Conservation (phyloP, 768 basidiomycete genomes). For the Daedaleopsis sinensis region DNA sequence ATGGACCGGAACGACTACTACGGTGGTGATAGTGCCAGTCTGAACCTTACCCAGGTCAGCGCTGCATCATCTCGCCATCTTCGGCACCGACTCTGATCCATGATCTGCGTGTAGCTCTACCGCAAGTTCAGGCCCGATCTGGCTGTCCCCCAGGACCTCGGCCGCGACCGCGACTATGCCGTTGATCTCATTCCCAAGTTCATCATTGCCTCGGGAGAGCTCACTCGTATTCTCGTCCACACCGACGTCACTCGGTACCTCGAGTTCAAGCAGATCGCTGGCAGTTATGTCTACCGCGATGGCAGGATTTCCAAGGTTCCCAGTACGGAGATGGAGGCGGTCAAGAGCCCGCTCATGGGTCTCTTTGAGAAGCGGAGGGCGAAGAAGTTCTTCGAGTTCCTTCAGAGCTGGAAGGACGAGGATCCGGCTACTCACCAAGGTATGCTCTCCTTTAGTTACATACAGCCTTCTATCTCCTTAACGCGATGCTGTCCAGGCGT, state of each 20-base stretch:
- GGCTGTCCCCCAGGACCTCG: slow-evolving; percentile 78
- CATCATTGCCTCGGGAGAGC: slow-evolving; percentile 97
- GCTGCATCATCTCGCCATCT: background rate
- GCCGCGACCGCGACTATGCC: slow-evolving; percentile 96
- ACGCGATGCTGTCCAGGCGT: slow-evolving; percentile 55
- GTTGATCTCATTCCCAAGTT: slow-evolving; percentile 99
- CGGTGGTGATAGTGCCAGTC: slow-evolving; percentile 93
- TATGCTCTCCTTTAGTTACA: slow-evolving; percentile 32
- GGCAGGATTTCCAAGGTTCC: slow-evolving; percentile 98
- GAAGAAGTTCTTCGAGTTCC: slow-evolving; percentile 97
- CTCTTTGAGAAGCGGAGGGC: slow-evolving; percentile 97
- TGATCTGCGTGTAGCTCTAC: slow-evolving; percentile 67
- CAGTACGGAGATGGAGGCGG: slow-evolving; percentile 96
- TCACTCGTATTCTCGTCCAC: slow-evolving; percentile 97
- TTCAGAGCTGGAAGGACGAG: slow-evolving; percentile 94
- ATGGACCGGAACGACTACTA: slow-evolving; percentile 99
- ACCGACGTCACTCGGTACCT: slow-evolving; percentile 98
- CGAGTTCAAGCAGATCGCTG: slow-evolving; percentile 99
- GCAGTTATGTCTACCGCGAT: slow-evolving; percentile 96
- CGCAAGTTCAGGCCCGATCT: slow-evolving; percentile 89
- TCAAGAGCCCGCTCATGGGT: slow-evolving; percentile 96
- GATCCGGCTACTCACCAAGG: slow-evolving; percentile 98
- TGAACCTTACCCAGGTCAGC: slow-evolving; percentile 94
- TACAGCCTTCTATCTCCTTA: background rate
- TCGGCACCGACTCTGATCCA: background rate